phyloP scores from a whole-genome alignment of 129 eudicot species.

The Tanacetum coccineum region DNA sequence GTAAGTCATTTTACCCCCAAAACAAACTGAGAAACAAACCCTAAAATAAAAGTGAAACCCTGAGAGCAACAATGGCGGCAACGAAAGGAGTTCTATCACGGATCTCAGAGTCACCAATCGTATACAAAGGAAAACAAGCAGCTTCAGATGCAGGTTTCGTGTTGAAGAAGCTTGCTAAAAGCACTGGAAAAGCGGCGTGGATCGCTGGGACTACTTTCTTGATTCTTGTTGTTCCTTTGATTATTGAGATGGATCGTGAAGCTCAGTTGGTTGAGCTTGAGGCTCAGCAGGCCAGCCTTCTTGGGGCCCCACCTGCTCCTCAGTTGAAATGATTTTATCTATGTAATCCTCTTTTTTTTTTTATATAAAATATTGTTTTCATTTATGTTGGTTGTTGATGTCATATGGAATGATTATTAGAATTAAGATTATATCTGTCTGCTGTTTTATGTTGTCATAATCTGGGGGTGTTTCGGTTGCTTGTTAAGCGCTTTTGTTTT shows the following conservation, averaged over 20 bases:
- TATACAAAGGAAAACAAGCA: conserved; percentile 51
- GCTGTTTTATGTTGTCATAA: not conserved
- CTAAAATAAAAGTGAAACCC: not conserved
- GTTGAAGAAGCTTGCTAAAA: conserved; percentile 52
- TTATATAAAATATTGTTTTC: conserved; percentile 14
- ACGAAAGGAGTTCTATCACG: conserved; percentile 42
- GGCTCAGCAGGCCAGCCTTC: conserved; percentile 69
- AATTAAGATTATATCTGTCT: not conserved
- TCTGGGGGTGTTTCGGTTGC: too few relatives aligned
- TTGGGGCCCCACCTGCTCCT: conserved; percentile 37
- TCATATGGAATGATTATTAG: too few relatives aligned
- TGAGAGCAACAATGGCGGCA: conserved; percentile 26
- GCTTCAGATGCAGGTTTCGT: conserved; percentile 58
- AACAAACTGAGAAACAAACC: not conserved
- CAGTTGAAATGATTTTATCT: too few relatives aligned
- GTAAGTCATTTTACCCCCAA: not conserved
- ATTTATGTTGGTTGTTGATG: conserved; percentile 8
- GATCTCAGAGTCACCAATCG: conserved; percentile 49
- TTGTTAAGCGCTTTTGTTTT: too few relatives aligned
- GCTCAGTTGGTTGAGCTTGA: conserved; percentile 59
- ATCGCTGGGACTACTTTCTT: conserved; percentile 60
- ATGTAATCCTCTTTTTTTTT: conserved; percentile 26
- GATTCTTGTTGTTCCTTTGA: conserved; percentile 62
- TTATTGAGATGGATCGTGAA: conserved; percentile 75
- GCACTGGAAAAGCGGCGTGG: conserved; percentile 96